phyloP scores from a whole-genome alignment of 1,284 basidiomycete genomes.

The Takashimella tepidaria region DNA sequence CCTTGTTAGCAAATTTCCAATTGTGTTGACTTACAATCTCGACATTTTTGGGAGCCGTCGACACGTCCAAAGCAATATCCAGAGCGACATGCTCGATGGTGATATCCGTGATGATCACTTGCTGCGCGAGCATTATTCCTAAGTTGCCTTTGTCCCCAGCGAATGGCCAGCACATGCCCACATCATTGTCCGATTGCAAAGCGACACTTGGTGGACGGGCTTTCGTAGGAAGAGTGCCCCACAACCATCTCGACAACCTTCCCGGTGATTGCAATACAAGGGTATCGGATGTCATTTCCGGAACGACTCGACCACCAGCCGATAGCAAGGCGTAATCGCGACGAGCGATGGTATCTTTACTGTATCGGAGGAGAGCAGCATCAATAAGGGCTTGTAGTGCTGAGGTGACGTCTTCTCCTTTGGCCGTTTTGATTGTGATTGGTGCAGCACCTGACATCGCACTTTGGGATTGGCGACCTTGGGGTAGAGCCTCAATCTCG shows the following conservation, averaged over 20 bases:
- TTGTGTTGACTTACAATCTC: constrained; percentile 51
- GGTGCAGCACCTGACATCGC: constrained; percentile 14
- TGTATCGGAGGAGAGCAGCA: constrained; percentile 57
- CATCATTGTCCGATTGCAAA: constrained; percentile 55
- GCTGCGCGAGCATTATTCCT: constrained; percentile 67
- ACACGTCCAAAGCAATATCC: constrained; percentile 70
- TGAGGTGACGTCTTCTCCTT: constrained; percentile 68
- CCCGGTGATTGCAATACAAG: constrained; percentile 58
- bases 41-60: constrained; percentile 76
- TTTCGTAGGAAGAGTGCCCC: constrained; percentile 9
- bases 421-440: constrained; percentile 62
- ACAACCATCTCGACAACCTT: constrained; percentile 17
- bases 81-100: constrained; percentile 82
- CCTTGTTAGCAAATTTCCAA: background rate
- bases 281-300: constrained; percentile 71
- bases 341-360: constrained; percentile 71
- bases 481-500: constrained; percentile 17
- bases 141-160: constrained; percentile 69
- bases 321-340: constrained; percentile 83
- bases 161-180: constrained; percentile 93
- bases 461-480: constrained; percentile 2
- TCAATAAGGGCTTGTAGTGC: constrained; percentile 71
- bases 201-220: background rate
- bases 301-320: constrained; percentile 73
- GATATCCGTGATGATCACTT: constrained; percentile 65